Base-by-base conservation (phyloP, 306 rosid species). In the Pachyrhizus erosus region DNA sequence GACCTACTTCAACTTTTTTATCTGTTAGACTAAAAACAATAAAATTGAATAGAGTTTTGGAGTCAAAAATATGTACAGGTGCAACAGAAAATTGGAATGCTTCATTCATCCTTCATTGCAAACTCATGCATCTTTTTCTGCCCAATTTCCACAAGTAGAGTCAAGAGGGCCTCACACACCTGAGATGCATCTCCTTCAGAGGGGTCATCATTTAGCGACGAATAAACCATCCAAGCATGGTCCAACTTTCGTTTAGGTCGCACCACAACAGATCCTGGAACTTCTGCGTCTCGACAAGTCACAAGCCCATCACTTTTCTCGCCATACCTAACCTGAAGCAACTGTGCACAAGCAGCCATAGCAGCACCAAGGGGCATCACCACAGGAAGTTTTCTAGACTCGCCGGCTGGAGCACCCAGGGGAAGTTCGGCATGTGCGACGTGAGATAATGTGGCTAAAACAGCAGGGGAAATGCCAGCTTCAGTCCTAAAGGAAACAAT, bases 141-240 rank as follows among this genome's bases (percentile, higher is more conserved):
- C 79, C 92, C 97, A 48, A 86, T 87, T 85, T 96, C 97, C 80
- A 92, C 94, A 12, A 92, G 92, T 71, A 93, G 84, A 26, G 92
- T 84, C 87, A 96, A 84, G 70, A 96, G 97, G 40, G 99, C 99
- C 89, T 96, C 99, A 18, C 98, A 93, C 70, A 93, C 97, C 86
- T 93, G 97, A 81, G 97, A 80, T 8, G 99, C 98, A 70, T 96
- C 94, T 43, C 94, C 97, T 81, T 96, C 97, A 0, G 81, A 27
- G 58, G 87, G 84, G 81, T 93, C 89, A 45, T 92, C 89, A 26
- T 88, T 86, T 54, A 87, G 73, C 1, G 94, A 91, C 2, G 99
- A 92, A 75, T 93, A 93, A 75, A 93, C 99, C 99, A 96, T 96
- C 99, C 99, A 96, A 29, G 96, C 97, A 85, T 96, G 98, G 88